Base-by-base conservation (phyloP, 306 rosid genomes). In the Lathyrus tuberosus region DNA sequence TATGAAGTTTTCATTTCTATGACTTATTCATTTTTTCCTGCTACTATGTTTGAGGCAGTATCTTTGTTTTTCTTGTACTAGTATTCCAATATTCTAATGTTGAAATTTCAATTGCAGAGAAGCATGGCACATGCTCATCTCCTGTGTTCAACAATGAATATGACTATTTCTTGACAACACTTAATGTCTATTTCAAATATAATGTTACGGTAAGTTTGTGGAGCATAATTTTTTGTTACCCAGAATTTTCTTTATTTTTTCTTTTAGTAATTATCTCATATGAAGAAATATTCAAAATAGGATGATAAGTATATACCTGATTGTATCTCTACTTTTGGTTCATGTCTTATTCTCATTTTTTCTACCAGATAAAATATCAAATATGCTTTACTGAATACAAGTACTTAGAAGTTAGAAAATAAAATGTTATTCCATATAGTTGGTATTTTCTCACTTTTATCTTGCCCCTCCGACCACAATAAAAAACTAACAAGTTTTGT, bases 81-180 rank as follows among this genome's bases (percentile, higher is more conserved):
- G 13, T 43, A 15, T 24, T 79, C 75, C 73, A 18, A 41, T 13
- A 13, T 52, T 72, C 53, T 84, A 22, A 75, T 40, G 42, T 58
- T 69, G 14, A 20, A 40, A 75, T 75, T 46, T 72, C 75, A 49
- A 66, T 63, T 86, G 86, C 96, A 94, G 99, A 86, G 87, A 94
- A 87, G 88, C 99, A 94, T 26, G 99, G 99, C 26, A 91, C 99
- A 11, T 94, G 99, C 73, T 86, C 96, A 7, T 67, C 31, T 80
- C 87, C 99, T 22, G 99, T 87, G 57, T 1, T 77, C 69, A 38
- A 46, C 44, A 92, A 94, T 74, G 99, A 91, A 83, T 87, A 94
- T 84, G 79, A 52, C 62, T 94, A 87, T 65, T 94, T 94, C 82
- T 51, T 91, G 80, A 77, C 88, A 2, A 59, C 78, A 17, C 82